Conservation (phyloP, 2,329 filamentous ascomycete genomes). For the Coniochaeta ligniaria region DNA sequence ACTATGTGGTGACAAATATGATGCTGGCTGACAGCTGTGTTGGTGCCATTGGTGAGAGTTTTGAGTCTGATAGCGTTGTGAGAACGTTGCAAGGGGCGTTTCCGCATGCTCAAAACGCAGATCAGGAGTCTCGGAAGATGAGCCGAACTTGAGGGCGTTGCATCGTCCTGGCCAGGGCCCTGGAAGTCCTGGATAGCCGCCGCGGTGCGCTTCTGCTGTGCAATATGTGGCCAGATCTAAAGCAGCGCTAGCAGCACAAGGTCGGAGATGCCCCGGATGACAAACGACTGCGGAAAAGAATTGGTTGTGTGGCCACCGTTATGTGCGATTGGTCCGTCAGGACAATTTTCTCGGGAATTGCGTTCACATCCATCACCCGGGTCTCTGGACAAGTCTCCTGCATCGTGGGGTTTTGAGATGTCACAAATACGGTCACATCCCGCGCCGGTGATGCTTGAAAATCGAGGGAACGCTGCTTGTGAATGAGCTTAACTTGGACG, state of each 20-base stretch:
- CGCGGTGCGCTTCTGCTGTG: not conserved
- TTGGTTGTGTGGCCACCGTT: not conserved
- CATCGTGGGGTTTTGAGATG: not conserved
- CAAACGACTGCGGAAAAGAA: not conserved
- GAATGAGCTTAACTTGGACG: not conserved
- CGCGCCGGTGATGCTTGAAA: not conserved
- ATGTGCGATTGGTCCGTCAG: not conserved
- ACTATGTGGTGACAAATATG: not conserved
- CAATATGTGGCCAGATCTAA: not conserved
- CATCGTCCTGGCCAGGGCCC: slow-evolving; percentile 1
- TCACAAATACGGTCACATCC: not conserved
- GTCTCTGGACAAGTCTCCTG: not conserved
- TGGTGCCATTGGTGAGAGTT: not conserved
- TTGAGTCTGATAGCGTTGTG: slow-evolving; percentile 9
- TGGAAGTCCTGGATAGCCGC: not conserved
- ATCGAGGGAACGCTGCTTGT: not conserved
- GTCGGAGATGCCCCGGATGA: not conserved
- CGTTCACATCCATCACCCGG: not conserved
- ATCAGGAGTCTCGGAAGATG: slow-evolving; percentile 18
- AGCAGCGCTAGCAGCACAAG: not conserved
- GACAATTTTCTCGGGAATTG: not conserved
- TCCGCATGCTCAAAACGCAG: slow-evolving; percentile 12
- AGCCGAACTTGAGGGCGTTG: slow-evolving; percentile 11
- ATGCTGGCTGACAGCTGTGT: slow-evolving; percentile 1
- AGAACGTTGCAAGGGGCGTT: not conserved